Conservation (phyloP, 768 basidiomycete genomes). For the Suillus brevipes region DNA sequence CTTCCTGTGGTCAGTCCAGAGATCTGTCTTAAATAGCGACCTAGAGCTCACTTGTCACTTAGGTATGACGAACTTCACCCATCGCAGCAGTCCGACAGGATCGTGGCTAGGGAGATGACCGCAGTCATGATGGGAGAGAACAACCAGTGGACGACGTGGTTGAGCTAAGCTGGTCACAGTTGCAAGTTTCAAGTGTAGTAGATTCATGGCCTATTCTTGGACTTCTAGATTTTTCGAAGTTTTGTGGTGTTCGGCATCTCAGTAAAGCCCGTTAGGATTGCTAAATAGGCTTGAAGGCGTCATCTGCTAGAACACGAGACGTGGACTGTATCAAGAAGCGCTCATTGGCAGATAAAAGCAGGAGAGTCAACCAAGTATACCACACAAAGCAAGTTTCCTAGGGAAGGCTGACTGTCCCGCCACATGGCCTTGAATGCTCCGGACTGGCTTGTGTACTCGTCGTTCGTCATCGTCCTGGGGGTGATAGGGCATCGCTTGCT, state of each 20-base stretch:
- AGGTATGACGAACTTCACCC: conserved; percentile 56
- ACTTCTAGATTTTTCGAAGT: neutral
- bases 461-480: neutral
- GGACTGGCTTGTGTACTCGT: neutral
- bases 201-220: neutral
- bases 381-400: neutral
- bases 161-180: conserved; percentile 33
- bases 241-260: neutral
- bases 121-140: conserved; percentile 43
- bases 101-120: conserved; percentile 53
- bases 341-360: conserved; percentile 3
- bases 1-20: conserved; percentile 52
- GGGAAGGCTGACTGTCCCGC: neutral
- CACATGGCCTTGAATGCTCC: neutral
- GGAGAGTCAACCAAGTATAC: neutral
- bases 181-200: neutral
- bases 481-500: neutral
- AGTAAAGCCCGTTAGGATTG: neutral
- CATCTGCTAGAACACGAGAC: conserved; percentile 1
- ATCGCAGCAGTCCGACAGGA: conserved; percentile 56
- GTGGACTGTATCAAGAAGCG: neutral
- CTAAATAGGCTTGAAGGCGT: neutral
- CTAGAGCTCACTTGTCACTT: neutral
- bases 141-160: conserved; percentile 52
- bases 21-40: neutral